Base-by-base conservation (phyloP, 2,329 filamentous ascomycete genomes). In the Aspergillus chevalieri region DNA sequence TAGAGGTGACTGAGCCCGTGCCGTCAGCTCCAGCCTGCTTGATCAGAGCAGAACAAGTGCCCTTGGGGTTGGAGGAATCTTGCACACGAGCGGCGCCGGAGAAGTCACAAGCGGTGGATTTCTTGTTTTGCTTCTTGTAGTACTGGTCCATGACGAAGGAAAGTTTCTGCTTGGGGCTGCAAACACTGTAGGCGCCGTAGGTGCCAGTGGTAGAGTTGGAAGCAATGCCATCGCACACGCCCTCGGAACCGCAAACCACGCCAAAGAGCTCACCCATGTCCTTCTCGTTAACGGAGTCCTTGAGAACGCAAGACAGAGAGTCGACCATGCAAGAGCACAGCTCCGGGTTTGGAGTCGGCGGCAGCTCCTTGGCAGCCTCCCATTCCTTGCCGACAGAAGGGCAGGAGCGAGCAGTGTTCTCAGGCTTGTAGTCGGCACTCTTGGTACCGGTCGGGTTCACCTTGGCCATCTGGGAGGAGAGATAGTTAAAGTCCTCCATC, bases 251-350 rank as follows among this genome's bases (percentile, higher is more conserved):
- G 57, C 73, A 75, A 48, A 77, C 65, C 52, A 65, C 66, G 53
- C 63, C 77, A 71, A 97, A 97, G 58, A 93, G 79, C 14, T 78
- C 73, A 45, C 79, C 81, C 62, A 82, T 86, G 49, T 82, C 73
- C 47, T 83, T 76, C 45, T 74, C 67, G 55, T 78, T 73, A 41
- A 89, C 74, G 58, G 71, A 70, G 43, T 77, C 70, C 43, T 79
- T 75, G 52, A 89, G 82, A 24, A 80, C 78, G 74, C 93, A 98
- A 51, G 75, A 74, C 50, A 95, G 75, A 42, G 82, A 83, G 56
- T 81, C 75, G 68, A 81, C 79, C 88, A 95, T 95, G 81, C 93
- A 98, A 50, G 78, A 70, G 79, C 93, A 98, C 43, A 95, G 83
- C 42, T 82, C 65, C 43, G 81, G 65, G 74, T 97, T 89, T 55